Conservation (phyloP, 2,329 filamentous ascomycete genomes). For the Salinomyces thailandicus region DNA sequence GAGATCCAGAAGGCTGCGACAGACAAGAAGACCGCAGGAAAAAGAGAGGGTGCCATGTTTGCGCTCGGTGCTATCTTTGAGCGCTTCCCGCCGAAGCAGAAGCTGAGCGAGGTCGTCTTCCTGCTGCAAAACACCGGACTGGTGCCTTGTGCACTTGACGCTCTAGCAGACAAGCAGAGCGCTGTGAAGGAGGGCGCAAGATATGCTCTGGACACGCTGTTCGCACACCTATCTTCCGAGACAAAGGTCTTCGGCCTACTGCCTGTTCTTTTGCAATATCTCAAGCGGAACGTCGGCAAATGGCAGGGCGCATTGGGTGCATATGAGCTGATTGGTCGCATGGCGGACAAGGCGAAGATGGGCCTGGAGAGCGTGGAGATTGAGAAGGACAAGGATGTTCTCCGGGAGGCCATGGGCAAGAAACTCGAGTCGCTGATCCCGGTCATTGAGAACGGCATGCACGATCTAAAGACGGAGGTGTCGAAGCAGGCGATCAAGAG, state of each 20-base stretch:
- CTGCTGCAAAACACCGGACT: constrained; percentile 70
- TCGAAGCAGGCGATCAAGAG: constrained; percentile 80
- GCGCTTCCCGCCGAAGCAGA: constrained; percentile 67
- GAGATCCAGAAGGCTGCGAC: constrained; percentile 65
- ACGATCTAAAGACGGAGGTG: constrained; percentile 84
- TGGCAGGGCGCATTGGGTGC: constrained; percentile 95
- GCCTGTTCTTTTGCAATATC: constrained; percentile 62
- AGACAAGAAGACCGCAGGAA: constrained; percentile 86
- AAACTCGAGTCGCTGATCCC: constrained; percentile 81
- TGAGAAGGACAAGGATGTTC: constrained; percentile 75
- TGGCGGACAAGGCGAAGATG: constrained; percentile 91
- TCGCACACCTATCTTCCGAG: constrained; percentile 68
- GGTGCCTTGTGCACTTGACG: constrained; percentile 65
- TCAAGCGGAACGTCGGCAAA: constrained; percentile 77
- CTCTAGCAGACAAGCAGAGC: constrained; percentile 77
- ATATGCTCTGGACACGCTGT: constrained; percentile 86
- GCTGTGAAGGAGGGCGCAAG: constrained; percentile 85
- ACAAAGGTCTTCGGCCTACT: constrained; percentile 73
- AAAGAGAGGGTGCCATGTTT: constrained; percentile 87
- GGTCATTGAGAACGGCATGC: constrained; percentile 85
- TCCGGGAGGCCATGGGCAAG: constrained; percentile 83
- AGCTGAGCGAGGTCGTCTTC: constrained; percentile 69
- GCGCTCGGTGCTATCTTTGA: constrained; percentile 89
- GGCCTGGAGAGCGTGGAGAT: constrained; percentile 74
- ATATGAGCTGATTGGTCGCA: constrained; percentile 72